A percentile compares a stretch with the other conserved stretches of the same genome.
Conservation (phyloP, 257 asterid genomes). For the Apocynum venetum region DNA sequence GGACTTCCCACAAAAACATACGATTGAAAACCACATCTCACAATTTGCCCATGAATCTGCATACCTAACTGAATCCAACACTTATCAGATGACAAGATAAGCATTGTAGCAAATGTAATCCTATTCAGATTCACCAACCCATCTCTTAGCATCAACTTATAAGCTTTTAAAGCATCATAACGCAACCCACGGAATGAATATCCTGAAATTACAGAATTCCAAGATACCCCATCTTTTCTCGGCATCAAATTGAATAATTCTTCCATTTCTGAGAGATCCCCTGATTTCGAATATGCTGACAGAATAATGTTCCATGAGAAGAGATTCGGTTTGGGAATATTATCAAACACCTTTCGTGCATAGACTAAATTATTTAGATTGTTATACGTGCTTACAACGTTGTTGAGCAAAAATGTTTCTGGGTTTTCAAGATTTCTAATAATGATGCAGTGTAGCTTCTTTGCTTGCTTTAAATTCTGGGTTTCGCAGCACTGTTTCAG, state of each 20-base stretch:
- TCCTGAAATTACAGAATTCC: constrained; percentile 88
- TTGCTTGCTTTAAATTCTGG: constrained; percentile 41
- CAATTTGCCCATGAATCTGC: constrained; percentile 73
- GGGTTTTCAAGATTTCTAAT: constrained; percentile 48
- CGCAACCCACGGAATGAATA: constrained; percentile 43
- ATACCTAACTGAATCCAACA: constrained; percentile 65
- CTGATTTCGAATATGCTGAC: constrained; percentile 61
- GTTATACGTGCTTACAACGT: constrained; percentile 39
- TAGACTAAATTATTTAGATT: constrained; percentile 36
- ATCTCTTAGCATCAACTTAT: constrained; percentile 57
- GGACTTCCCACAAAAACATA: constrained; percentile 82
- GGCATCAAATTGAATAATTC: constrained; percentile 54
- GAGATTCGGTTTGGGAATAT: constrained; percentile 54
- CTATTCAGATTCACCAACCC: constrained; percentile 57
- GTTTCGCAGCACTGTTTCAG: constrained; percentile 68
- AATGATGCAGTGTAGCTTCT: constrained; percentile 61
- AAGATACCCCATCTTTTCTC: constrained; percentile 72
- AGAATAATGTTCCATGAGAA: constrained; percentile 85
- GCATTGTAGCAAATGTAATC: constrained; percentile 62
- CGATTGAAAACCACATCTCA: constrained; percentile 63
- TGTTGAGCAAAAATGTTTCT: constrained; percentile 71
- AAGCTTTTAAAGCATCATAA: constrained; percentile 60
- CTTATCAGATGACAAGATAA: constrained; percentile 52
- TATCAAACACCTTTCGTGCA: constrained; percentile 72
- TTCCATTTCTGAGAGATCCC: constrained; percentile 46